Conservation (phyloP, 441 rosid species). For the Dalechampia spathulata region DNA sequence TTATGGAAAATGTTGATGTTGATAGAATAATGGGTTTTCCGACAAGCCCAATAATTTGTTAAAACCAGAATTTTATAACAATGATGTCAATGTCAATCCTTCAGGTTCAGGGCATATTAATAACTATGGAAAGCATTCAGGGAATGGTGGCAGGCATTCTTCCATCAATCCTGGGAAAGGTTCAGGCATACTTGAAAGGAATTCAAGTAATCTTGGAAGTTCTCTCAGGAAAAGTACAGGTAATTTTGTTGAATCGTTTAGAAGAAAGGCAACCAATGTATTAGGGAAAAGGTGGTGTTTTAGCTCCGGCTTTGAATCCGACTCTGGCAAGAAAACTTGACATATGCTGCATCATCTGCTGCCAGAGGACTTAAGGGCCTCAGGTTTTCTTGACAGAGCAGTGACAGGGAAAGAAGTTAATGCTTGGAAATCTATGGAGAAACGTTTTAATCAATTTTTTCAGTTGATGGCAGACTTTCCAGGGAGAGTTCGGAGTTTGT, state of each 20-base stretch:
- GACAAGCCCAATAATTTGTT: too few relatives aligned
- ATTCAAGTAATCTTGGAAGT: conserved; percentile 21
- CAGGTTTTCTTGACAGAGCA: conserved; percentile 70
- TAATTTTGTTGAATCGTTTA: conserved; percentile 27
- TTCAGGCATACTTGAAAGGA: conserved; percentile 22
- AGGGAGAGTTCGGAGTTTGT: conserved; percentile 67
- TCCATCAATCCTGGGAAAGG: conserved; percentile 13
- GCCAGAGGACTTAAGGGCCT: conserved; percentile 69
- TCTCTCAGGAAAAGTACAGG: conserved; percentile 32
- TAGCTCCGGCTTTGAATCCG: too few relatives aligned
- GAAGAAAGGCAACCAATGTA: conserved; percentile 24
- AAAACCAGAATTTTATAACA: too few relatives aligned
- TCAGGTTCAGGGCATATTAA: too few relatives aligned
- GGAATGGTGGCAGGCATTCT: neutral
- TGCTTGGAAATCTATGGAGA: conserved; percentile 71
- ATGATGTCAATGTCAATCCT: too few relatives aligned
- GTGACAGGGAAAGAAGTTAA: conserved; percentile 66
- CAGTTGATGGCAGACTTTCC: conserved; percentile 40
- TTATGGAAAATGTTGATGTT: conserved; percentile 47
- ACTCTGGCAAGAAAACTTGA: conserved; percentile 21
- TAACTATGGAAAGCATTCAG: neutral
- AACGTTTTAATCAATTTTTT: conserved; percentile 53
- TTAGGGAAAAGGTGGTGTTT: too few relatives aligned
- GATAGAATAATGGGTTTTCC: conserved; percentile 42
- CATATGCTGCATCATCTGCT: conserved; percentile 52